A percentile compares a stretch with the other conserved stretches of the same genome.
Conservation (phyloP, 2,329 filamentous ascomycete genomes). For the Aspergillus tubingensis region DNA sequence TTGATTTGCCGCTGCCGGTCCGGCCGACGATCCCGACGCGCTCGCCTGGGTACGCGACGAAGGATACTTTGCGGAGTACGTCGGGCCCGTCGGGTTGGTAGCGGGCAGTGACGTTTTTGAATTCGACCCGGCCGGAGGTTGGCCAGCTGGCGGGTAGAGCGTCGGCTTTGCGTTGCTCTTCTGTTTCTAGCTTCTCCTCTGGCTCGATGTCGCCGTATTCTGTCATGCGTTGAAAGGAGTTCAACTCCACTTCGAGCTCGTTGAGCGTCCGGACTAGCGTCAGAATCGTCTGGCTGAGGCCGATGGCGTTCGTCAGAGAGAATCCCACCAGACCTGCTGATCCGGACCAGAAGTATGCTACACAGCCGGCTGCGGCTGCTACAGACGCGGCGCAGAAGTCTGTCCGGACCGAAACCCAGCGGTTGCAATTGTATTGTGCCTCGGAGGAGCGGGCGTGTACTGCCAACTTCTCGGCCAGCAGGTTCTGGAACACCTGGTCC, state of each 20-base stretch:
- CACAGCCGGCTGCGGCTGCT: slow-evolving; percentile 54
- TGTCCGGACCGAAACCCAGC: slow-evolving; percentile 59
- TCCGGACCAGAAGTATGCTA: slow-evolving; percentile 53
- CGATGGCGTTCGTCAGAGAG: slow-evolving; percentile 59
- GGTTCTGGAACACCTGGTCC: slow-evolving; percentile 50
- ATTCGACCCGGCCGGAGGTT: slow-evolving; percentile 26
- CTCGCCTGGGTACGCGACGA: slow-evolving; percentile 26
- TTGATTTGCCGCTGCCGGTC: slow-evolving; percentile 38
- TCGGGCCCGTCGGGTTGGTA: slow-evolving; percentile 25
- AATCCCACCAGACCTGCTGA: slow-evolving; percentile 59
- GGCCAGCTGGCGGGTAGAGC: slow-evolving; percentile 28
- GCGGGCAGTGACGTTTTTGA: slow-evolving; percentile 26
- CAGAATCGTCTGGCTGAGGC: slow-evolving; percentile 55
- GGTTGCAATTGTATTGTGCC: slow-evolving; percentile 58
- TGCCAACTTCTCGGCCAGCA: slow-evolving; percentile 55
- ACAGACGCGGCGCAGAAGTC: slow-evolving; percentile 59
- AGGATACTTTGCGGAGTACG: slow-evolving; percentile 27
- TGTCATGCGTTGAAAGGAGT: slow-evolving; percentile 35
- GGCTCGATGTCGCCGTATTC: slow-evolving; percentile 30
- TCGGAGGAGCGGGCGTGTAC: slow-evolving; percentile 52
- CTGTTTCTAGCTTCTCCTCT: slow-evolving; percentile 21
- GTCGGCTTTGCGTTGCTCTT: slow-evolving; percentile 7
- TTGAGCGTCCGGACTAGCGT: slow-evolving; percentile 57
- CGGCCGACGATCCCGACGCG: slow-evolving; percentile 32
- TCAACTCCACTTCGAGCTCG: slow-evolving; percentile 59